Evolutionary conservation across 352 stramenopile genomes (phyloP).

Genomic region (Thalassiosira pacifica): DNA sequence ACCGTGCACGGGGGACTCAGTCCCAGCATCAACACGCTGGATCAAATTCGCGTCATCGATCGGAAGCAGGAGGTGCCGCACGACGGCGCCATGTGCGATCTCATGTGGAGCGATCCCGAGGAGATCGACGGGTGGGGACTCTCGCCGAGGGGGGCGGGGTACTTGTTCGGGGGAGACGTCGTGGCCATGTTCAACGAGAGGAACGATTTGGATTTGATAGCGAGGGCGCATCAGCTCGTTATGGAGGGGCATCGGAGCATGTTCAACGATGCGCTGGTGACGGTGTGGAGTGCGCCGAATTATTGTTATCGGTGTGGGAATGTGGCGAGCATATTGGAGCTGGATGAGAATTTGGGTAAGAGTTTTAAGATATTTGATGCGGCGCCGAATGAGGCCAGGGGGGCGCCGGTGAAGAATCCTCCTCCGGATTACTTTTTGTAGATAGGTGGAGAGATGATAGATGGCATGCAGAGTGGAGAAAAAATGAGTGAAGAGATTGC

Average conservation of each 20-base stretch:
- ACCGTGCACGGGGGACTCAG: conserved; percentile 99
- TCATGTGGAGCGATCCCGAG: conserved; percentile 92
- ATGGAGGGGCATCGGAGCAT: conserved; percentile 94
- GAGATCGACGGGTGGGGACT: conserved; percentile 99
- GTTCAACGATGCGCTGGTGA: conserved; percentile 97
- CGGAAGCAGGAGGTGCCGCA: conserved; percentile 99
- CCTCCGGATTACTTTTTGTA: conserved; percentile 99
- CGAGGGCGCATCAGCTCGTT: conserved; percentile 97
- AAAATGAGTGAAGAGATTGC: too few species aligned
- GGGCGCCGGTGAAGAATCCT: conserved; percentile 97
- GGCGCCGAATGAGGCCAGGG: conserved; percentile 95
- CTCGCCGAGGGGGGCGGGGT: conserved; percentile 96
- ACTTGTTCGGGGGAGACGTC: conserved; percentile 98
- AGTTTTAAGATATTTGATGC: conserved; percentile 97
- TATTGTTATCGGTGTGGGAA: conserved; percentile 96
- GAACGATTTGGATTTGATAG: conserved; percentile 98
- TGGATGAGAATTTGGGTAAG: conserved; percentile 95
- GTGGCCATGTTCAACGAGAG: conserved; percentile 99
- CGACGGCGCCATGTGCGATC: conserved; percentile 99
- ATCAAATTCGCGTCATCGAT: conserved; percentile 97
- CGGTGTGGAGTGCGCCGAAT: conserved; percentile 95
- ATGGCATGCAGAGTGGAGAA: too few species aligned
- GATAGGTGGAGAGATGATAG: background rate
- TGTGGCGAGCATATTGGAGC: conserved; percentile 97
- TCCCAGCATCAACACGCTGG: conserved; percentile 96